phyloP scores from a whole-genome alignment of 2,329 filamentous ascomycete genomes.

The Monosporascus sp. region DNA sequence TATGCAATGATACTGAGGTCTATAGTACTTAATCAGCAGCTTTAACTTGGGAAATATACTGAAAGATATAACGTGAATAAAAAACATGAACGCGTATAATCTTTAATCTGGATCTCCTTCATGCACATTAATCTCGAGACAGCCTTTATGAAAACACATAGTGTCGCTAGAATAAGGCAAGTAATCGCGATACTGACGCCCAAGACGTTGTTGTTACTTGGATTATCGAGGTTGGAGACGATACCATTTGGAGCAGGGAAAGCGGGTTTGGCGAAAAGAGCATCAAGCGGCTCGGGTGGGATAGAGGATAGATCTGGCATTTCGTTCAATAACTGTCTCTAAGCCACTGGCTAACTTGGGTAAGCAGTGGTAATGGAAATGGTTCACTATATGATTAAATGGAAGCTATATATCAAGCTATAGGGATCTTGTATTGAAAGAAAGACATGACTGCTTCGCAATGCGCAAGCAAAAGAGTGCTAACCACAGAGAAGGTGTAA shows the following conservation, averaged over 20 bases:
- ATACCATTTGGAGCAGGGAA: conserved; percentile 1
- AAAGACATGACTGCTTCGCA: no score
- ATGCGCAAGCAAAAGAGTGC: no score
- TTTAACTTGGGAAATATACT: no score
- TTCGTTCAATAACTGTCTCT: no score
- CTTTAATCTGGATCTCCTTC: conserved; percentile 10
- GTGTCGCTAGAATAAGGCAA: conserved; percentile 1
- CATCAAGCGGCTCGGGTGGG: no score
- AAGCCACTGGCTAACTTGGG: no score
- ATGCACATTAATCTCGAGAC: conserved; percentile 10
- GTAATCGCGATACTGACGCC: conserved; percentile 2
- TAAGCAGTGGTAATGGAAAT: no score
- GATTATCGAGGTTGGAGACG: conserved; percentile 4
- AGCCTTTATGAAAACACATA: background rate
- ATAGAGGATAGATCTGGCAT: no score
- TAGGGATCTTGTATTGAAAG: no score
- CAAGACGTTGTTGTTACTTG: conserved; percentile 5
- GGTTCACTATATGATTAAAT: no score
- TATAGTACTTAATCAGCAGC: background rate
- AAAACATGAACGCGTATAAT: conserved; percentile 8
- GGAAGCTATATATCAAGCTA: no score
- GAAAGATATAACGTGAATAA: background rate
- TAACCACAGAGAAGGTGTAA: no score
- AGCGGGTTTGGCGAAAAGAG: background rate
- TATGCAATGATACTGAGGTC: conserved; percentile 6